Evolutionary conservation across 2,329 filamentous ascomycete species (phyloP).

Genomic region (Pseudogymnoascus destructans): DNA sequence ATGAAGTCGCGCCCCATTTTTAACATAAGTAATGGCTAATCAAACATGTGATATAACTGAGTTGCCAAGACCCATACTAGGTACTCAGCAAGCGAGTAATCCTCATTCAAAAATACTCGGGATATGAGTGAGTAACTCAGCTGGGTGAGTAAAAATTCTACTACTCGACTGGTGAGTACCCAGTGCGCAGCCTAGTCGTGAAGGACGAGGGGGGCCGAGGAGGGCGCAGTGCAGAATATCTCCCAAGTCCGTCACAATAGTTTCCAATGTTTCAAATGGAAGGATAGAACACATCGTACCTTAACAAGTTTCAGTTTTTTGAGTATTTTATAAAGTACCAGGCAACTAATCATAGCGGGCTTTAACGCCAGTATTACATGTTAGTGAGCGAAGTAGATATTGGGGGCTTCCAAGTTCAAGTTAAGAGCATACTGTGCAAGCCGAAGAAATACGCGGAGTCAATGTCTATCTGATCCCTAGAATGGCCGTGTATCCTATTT

Average conservation of each 20-base stretch:
- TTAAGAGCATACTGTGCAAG: background rate
- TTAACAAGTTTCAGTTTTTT: background rate
- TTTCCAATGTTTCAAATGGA: background rate
- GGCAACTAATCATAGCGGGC: background rate
- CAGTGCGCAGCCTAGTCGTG: no score
- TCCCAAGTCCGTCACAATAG: background rate
- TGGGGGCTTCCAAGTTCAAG: background rate
- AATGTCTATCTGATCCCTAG: background rate
- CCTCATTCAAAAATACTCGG: no score
- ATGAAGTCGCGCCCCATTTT: no score
- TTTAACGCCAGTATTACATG: background rate
- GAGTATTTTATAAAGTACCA: background rate
- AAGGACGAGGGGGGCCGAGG: background rate
- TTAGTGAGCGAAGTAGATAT: background rate
- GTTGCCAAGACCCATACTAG: no score
- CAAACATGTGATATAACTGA: no score
- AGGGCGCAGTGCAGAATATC: background rate
- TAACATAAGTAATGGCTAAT: no score
- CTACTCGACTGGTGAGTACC: no score
- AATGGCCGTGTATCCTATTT: background rate
- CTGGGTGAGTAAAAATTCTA: no score
- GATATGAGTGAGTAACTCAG: no score
- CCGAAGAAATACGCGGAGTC: background rate
- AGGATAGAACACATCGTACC: background rate
- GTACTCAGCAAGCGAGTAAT: no score